A percentile compares a stretch with the other conserved stretches of the same genome.
These are phyloP conservation scores for Cinnamomum chago DNA, from an alignment of 164 flowering plant genomes.

Conservation along the genomic window DNA sequence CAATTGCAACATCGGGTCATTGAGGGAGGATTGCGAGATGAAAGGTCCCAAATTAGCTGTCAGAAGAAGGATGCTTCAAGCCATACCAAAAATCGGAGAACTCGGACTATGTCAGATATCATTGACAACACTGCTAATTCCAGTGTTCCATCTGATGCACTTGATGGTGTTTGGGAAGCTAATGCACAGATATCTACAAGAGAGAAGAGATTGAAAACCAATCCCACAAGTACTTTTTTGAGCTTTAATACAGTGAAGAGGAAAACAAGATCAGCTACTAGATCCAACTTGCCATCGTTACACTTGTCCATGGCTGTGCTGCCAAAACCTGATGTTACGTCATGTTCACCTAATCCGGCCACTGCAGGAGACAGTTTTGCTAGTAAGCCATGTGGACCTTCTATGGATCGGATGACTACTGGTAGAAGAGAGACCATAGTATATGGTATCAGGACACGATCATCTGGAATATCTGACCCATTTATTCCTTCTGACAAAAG, in stretches of 20 bases:
- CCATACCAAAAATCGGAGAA: constrained; percentile 35
- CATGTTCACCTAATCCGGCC: constrained; percentile 5
- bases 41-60: constrained; percentile 3
- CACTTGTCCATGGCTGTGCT: background rate
- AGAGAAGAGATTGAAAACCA: constrained; percentile 15
- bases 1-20: constrained; percentile 13
- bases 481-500: background rate
- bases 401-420: background rate
- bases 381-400: background rate
- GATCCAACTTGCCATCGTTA: constrained; percentile 1
- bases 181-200: constrained; percentile 10
- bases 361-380: background rate
- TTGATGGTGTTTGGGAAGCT: constrained; percentile 11
- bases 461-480: background rate
- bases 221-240: constrained; percentile 5
- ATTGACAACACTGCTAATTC: constrained; percentile 10
- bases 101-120: constrained; percentile 17
- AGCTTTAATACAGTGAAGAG: constrained; percentile 16
- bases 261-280: constrained; percentile 17
- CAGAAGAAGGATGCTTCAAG: constrained; percentile 14
- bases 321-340: background rate
- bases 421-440: background rate
- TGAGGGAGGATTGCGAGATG: constrained; percentile 1
- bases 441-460: background rate
- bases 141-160: constrained; percentile 13